A percentile compares a stretch with the other conserved stretches of the same genome.
phyloP scores from a whole-genome alignment of 2,329 filamentous ascomycete genomes.

The Phialophora chinensis region DNA sequence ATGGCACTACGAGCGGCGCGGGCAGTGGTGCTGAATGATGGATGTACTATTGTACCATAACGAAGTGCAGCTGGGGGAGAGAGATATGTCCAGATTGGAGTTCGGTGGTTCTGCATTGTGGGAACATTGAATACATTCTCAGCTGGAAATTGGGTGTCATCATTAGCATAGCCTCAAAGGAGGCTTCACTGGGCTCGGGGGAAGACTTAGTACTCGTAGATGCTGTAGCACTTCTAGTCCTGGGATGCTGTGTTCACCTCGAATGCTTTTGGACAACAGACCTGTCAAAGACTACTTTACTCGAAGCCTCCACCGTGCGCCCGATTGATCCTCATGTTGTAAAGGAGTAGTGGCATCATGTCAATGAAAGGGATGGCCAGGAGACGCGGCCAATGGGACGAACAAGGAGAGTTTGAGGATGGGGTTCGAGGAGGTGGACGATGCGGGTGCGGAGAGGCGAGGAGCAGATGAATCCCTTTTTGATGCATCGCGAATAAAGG shows the following conservation, averaged over 20 bases:
- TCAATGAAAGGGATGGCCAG: too few species aligned
- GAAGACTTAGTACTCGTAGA: not conserved
- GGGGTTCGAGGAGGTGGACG: not conserved
- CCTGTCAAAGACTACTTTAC: too few species aligned
- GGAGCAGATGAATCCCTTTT: not conserved
- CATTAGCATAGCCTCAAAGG: not conserved
- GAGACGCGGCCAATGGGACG: too few species aligned
- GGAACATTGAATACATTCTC: not conserved
- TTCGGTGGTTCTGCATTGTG: not conserved
- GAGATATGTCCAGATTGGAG: constrained; percentile 3
- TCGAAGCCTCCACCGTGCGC: too few species aligned
- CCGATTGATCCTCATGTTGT: too few species aligned
- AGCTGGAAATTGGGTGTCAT: not conserved
- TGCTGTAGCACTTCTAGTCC: not conserved
- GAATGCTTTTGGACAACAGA: too few species aligned
- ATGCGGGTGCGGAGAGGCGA: not conserved
- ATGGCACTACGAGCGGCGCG: constrained; percentile 44
- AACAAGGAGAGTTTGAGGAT: too few species aligned
- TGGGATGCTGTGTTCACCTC: not conserved
- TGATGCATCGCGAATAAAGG: not conserved
- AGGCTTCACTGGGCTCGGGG: not conserved
- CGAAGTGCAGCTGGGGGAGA: constrained; percentile 13
- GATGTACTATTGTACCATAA: constrained; percentile 37
- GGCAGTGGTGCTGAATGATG: constrained; percentile 45
- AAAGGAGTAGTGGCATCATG: too few species aligned